These are phyloP conservation scores for Eucalyptus sp. DNA, from an alignment of 345 rosid genomes.

Conservation along the genomic window DNA sequence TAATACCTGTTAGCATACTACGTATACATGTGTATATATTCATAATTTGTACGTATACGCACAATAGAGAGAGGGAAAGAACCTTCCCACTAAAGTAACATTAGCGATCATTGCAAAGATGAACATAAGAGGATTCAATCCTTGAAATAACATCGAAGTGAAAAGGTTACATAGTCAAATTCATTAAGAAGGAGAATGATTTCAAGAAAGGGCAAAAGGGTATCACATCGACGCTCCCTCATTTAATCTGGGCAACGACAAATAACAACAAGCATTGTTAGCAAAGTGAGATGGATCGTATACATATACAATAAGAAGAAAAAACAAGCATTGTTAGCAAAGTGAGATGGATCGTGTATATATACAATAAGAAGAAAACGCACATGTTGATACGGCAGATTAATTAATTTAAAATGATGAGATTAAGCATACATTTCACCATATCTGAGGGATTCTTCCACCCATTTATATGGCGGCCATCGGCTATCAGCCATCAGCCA, in stretches of 20 bases:
- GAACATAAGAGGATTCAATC: conserved; percentile 93
- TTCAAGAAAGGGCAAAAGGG: neutral
- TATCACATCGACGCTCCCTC: conserved; percentile 78
- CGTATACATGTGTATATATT: neutral
- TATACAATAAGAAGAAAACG: neutral
- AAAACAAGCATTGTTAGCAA: neutral
- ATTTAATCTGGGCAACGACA: conserved; percentile 32
- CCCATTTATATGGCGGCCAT: conserved; percentile 98
- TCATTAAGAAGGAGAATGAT: neutral
- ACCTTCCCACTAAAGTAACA: conserved; percentile 73
- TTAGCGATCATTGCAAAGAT: conserved; percentile 66
- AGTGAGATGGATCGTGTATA: fast-evolving
- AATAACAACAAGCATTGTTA: neutral
- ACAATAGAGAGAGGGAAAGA: neutral
- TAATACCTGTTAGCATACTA: neutral
- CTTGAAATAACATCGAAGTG: conserved; percentile 11
- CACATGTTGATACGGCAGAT: neutral
- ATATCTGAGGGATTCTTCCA: conserved; percentile 72
- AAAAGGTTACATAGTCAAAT: neutral
- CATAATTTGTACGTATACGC: too few species aligned
- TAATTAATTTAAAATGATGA: neutral
- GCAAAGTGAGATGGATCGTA: neutral
- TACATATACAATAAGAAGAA: neutral
- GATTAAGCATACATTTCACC: conserved; percentile 49
- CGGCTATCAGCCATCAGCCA: conserved; percentile 98